These are phyloP conservation scores for Paraphoma chrysanthemicola DNA, from an alignment of 2,329 filamentous ascomycete genomes.

Conservation along the genomic window DNA sequence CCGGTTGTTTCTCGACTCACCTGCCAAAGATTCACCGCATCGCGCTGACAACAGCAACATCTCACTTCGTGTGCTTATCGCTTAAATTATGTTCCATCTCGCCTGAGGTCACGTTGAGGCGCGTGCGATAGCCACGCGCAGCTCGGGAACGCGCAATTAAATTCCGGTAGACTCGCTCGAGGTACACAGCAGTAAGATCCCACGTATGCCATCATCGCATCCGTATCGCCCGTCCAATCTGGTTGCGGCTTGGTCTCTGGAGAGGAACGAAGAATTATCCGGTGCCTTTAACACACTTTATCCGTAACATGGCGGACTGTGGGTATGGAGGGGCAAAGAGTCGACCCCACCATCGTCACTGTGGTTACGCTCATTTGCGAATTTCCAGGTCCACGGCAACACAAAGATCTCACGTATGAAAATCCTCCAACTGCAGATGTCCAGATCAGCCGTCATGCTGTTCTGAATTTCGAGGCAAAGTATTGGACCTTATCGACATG, in stretches of 20 bases:
- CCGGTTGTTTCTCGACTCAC: background rate
- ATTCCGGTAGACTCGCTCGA: slow-evolving; percentile 2
- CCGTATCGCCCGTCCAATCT: slow-evolving; percentile 2
- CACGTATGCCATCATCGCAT: slow-evolving; percentile 6
- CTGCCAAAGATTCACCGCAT: too few species aligned
- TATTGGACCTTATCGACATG: background rate
- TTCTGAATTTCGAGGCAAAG: slow-evolving; percentile 2
- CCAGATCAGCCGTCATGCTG: slow-evolving; percentile 13
- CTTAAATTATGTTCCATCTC: slow-evolving; percentile 4
- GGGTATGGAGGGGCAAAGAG: slow-evolving; percentile 19
- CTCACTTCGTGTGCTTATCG: background rate
- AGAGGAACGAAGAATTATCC: slow-evolving; percentile 18
- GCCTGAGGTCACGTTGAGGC: background rate
- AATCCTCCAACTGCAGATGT: background rate
- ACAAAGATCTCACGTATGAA: slow-evolving; percentile 1
- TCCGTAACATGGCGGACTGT: slow-evolving; percentile 16
- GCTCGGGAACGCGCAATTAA: background rate
- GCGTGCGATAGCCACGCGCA: slow-evolving; percentile 1
- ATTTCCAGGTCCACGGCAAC: slow-evolving; percentile 11
- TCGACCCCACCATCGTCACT: slow-evolving; percentile 21
- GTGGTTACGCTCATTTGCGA: slow-evolving; percentile 3
- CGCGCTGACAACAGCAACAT: background rate
- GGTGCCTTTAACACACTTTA: slow-evolving; percentile 27
- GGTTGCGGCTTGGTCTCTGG: background rate
- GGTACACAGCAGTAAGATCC: slow-evolving; percentile 1